These are phyloP conservation scores for Cephaloascus fragrans DNA, from an alignment of 805 yeast species.

Conservation along the genomic window DNA sequence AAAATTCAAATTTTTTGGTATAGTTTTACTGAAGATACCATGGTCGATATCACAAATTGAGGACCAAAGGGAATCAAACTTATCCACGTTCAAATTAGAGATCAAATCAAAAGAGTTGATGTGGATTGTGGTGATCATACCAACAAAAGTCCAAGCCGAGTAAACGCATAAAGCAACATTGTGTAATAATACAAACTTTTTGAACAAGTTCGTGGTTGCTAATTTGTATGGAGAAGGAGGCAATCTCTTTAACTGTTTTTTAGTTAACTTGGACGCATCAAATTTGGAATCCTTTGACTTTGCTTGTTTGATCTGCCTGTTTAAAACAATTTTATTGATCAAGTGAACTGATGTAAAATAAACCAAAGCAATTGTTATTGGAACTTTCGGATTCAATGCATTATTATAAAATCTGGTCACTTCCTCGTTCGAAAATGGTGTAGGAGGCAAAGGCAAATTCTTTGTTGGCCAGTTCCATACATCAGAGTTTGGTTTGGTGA, in stretches of 20 bases:
- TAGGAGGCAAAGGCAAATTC: not conserved
- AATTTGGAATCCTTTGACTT: constrained; percentile 10
- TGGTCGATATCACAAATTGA: constrained; percentile 49
- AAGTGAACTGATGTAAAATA: constrained; percentile 52
- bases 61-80: constrained; percentile 43
- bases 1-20: constrained; percentile 31
- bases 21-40: constrained; percentile 41
- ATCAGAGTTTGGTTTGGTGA: constrained; percentile 1
- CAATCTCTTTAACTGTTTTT: constrained; percentile 19
- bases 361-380: constrained; percentile 44
- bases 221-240: constrained; percentile 46
- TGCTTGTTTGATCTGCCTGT: constrained; percentile 30
- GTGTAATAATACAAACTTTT: constrained; percentile 47
- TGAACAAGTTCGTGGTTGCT: constrained; percentile 35
- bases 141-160: constrained; percentile 61
- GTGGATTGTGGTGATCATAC: constrained; percentile 47
- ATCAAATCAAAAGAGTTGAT: constrained; percentile 23
- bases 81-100: constrained; percentile 10
- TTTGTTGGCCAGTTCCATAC: not conserved
- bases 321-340: constrained; percentile 35
- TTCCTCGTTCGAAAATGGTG: not conserved
- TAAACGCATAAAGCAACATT: constrained; percentile 54
- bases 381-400: constrained; percentile 41
- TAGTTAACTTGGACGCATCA: constrained; percentile 8
- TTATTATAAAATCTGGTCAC: constrained; percentile 24